These are phyloP conservation scores for Eucalyptus caleyi DNA, from an alignment of 345 rosid species.

Conservation along the genomic window DNA sequence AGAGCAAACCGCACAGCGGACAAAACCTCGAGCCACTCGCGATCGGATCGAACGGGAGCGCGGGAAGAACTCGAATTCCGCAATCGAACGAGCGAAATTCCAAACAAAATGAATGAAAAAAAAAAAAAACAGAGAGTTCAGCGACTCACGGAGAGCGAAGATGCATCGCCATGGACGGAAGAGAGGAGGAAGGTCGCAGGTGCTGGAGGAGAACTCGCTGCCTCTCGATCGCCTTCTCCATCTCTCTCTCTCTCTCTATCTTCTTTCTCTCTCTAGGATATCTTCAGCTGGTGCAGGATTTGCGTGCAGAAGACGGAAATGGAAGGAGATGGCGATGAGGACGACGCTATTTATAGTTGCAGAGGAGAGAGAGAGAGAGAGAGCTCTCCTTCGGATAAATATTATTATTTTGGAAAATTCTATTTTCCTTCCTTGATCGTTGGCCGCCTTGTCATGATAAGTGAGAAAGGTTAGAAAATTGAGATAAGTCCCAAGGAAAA, in stretches of 20 bases:
- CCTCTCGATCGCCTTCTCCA: slow-evolving; percentile 91
- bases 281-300: not conserved
- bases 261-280: not conserved
- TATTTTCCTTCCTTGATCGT: not conserved
- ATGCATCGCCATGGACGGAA: slow-evolving; percentile 32
- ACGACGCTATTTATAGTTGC: not conserved
- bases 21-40: not conserved
- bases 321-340: not conserved
- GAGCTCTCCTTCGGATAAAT: too few relatives aligned
- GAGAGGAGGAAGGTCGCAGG: slow-evolving; percentile 59
- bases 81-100: not conserved
- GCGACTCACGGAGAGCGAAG: slow-evolving; percentile 58
- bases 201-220: slow-evolving; percentile 82
- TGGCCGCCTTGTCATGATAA: not conserved
- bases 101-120: not conserved
- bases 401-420: too few relatives aligned
- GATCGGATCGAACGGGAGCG: not conserved
- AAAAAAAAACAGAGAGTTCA: not conserved
- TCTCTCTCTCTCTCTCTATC: not conserved
- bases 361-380: too few relatives aligned
- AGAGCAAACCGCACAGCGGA: not conserved
- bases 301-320: not conserved
- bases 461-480: not conserved
- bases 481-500: not conserved
- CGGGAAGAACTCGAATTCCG: not conserved